Base-by-base conservation (phyloP, 371 early-diverging fungal species). In the Thermomucor indicae-seudaticae region DNA sequence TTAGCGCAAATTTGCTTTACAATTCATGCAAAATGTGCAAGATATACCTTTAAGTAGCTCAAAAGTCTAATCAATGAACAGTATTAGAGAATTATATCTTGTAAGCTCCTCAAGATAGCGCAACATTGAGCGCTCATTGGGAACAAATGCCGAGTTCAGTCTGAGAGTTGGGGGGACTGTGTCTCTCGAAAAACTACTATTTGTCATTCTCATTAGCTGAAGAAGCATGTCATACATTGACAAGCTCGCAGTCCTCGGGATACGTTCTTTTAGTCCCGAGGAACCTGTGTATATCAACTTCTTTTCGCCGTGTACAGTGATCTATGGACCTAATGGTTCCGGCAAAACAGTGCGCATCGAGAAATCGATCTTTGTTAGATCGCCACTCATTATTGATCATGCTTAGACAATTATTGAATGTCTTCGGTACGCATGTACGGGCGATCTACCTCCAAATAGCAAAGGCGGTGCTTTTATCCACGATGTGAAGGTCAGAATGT, bases 281-380 rank as follows among this genome's bases (percentile, higher is more conserved):
- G 76, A 81, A 39, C 65, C 84, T 14, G 75, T 81, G 10, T 85
- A 86, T 35, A 89, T 99, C 10, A 85, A 93, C 24, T 97, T 99
- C 58, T 84, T 84, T 47, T 83, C 90, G 4, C 99, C 99, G 0
- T 76, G 99, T 28, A 99, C 99, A 0, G 65, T 99, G n/a, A 98
- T 99, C 55, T 92, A 98, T 16, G 99, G 99, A 0, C 84, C 86
- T 48, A 99, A 99, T 72, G 99, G 99, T 0, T 86, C 95, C 14
- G 99, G 99, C 16, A 99, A 99, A 67, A 99, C 99, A 4, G 87
- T 72, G 60, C 53, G 62, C 51, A 32, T 22, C 17, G 30, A 1
- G 24, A 44, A n/a, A 30, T 32, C 25, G 1, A 20, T 39, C n/a
- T 11, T 12, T 17, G 20, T 19, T 23, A 29, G 20, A 29, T 29